Base-by-base conservation (phyloP, 805 yeast species). In the Gaillardinia entomophila region DNA sequence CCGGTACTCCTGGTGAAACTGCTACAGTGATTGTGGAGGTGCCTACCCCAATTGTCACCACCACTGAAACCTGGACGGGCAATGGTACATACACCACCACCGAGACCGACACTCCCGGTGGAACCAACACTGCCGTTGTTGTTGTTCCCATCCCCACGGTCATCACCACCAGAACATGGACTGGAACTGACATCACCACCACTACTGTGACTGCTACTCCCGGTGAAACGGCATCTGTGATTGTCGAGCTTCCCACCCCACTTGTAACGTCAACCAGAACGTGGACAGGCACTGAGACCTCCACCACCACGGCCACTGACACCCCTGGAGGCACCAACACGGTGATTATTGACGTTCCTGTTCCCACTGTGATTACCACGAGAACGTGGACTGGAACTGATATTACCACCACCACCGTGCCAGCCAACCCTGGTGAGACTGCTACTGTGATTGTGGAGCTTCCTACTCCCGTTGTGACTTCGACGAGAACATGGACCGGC, bases 401-500 rank as follows among this genome's bases (percentile, higher is more conserved):
- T 3, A 33, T 35, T 3, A 14, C 27, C 3, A 30, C 41, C 7
- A 31, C 32, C 12, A 36, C 45, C n/a, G n/a, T n/a, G n/a, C n/a
- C 24, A 5, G 24, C 24, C 12, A 5, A 10, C 12, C 24, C 24
- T 6, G 24, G 24, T 22, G 24, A 12, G 4, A 22, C 24, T 22
- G 24, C n/a, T 5, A 22, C 24, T 11, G 24, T 22, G 24, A 11
- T 12, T 4, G 24, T 22, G 8, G 12, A 22, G 12, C 12, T 22
- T 6, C 24, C 24, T 12, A 22, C 12, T 7, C 32, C 39, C 24
- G n/a, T n/a, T n/a, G n/a, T n/a, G n/a, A 28, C 35, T 12, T 33
- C 37, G 4, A 32, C 45, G 0, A 26, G 24, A 7, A 34, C 48
- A 7, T 35, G 20, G 6, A 19, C 38, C n/a, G 30, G 36, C n/a